phyloP scores from a whole-genome alignment of 495 filamentous ascomycete genomes.

The Aspergillus kassunensis region DNA sequence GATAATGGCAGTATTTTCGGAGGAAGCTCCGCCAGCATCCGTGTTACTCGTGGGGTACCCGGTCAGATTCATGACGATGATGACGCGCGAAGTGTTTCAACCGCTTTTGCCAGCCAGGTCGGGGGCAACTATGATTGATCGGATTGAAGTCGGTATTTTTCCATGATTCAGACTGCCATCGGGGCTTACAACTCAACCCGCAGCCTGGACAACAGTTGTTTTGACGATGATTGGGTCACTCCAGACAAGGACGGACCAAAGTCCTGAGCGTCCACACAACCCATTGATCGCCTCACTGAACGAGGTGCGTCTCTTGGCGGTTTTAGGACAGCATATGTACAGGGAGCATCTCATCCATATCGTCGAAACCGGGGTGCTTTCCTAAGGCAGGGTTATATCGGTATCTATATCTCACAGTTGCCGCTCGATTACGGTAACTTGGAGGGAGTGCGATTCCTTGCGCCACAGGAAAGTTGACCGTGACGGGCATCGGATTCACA shows the following conservation, averaged over 20 bases:
- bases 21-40: conserved; percentile 63
- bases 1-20: conserved; percentile 69
- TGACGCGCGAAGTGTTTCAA: conserved; percentile 91
- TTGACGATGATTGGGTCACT: conserved; percentile 12
- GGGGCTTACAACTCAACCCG: conserved; percentile 11
- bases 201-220: conserved; percentile 14
- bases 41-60: conserved; percentile 45
- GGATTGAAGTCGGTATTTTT: conserved; percentile 1
- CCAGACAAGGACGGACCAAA: conserved; percentile 13
- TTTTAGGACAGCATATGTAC: conserved; percentile 14
- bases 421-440: conserved; percentile 8
- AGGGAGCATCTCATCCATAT: conserved; percentile 13
- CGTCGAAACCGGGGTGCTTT: conserved; percentile 11
- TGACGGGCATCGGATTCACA: not conserved
- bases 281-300: conserved; percentile 11
- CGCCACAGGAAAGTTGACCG: conserved; percentile 1
- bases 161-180: conserved; percentile 15
- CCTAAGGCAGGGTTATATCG: conserved; percentile 11
- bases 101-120: conserved; percentile 92
- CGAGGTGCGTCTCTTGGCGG: conserved; percentile 10
- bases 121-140: conserved; percentile 88
- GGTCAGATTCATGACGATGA: conserved; percentile 66
- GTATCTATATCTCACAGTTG: conserved; percentile 13
- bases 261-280: conserved; percentile 11
- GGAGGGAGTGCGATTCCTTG: not conserved